Evolutionary conservation across 768 basidiomycete species (phyloP).

Genomic region (Kwoniella mangroviensis): DNA sequence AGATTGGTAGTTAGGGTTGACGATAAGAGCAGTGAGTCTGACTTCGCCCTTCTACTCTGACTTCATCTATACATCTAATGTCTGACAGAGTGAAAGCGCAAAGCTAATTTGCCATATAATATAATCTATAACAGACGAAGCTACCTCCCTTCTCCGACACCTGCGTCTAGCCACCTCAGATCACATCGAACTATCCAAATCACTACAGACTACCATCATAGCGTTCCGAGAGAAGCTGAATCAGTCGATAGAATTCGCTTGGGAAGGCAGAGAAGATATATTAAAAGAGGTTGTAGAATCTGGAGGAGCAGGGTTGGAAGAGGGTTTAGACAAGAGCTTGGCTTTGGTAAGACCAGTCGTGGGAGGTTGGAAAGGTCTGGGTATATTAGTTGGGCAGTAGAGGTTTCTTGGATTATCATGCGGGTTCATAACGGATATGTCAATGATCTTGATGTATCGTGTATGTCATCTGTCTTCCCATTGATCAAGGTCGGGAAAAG

Average conservation of each 20-base stretch:
- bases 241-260: slow-evolving; percentile 38
- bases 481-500: no score
- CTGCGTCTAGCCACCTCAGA: slow-evolving; percentile 70
- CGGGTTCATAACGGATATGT: no score
- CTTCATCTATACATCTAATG: background rate
- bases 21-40: slow-evolving; percentile 66
- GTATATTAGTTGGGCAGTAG: slow-evolving; percentile 21
- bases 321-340: slow-evolving; percentile 28
- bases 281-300: slow-evolving; percentile 35
- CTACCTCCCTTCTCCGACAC: slow-evolving; percentile 72
- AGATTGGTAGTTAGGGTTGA: slow-evolving; percentile 73
- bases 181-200: slow-evolving; percentile 70
- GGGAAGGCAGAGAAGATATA: slow-evolving; percentile 44
- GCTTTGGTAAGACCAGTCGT: slow-evolving; percentile 27
- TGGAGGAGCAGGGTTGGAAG: slow-evolving; percentile 44
- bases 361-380: slow-evolving; percentile 43
- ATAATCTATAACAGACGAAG: slow-evolving; percentile 65
- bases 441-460: no score
- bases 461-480: no score
- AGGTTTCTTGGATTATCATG: no score
- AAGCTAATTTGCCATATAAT: no score
- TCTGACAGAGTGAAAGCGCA: background rate
- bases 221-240: slow-evolving; percentile 59
- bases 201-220: slow-evolving; percentile 67
- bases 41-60: slow-evolving; percentile 1